Base-by-base conservation (phyloP, 352 stramenopile genomes). In the Detonula confervacea region DNA sequence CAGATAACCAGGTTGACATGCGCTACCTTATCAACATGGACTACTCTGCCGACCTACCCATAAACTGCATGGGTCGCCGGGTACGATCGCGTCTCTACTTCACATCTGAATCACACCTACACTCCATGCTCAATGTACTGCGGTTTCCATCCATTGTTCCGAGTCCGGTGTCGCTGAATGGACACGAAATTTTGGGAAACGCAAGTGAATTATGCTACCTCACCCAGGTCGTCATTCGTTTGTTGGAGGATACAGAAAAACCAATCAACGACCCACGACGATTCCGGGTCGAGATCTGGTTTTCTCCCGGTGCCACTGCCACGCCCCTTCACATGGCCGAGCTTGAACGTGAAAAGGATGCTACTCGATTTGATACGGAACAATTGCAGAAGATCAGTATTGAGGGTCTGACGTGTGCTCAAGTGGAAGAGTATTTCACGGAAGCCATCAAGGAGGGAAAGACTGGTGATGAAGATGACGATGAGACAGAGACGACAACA, bases 61-160 rank as follows among this genome's bases (percentile, higher is more conserved):
- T 99, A 85, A 99, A 98, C 80, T 98, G 96, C 12, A 95, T 97
- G 67, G 96, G 97, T 51, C 93, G 97, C 33, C 95, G 96, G 5
- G 97, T 99, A 62, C 96, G 97, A 70, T 99, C 97, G 27, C 94
- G 97, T 2, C 88, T 99, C 16, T 99, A 99, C 84, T 99, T 99
- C 76, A 99, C 97, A 14, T 98, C 95, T 47, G 98, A 99, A 88
- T 95, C 84, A 65, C 98, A 99, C 87, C 91, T 99, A 64, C 97
- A 99, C 84, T 80, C 77, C 37, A 46, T 99, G 33, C 87, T 99
- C 57, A 99, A 99, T 86, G 96, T 99, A 27, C 87, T 99, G 22
- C 91, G 97, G 12, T 90, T 95, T 66, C 72, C 70, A 35, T 87
- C 57, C n/a, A 78, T 56, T 29, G 39, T 77, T 59, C 66, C 56